A percentile compares a stretch with the other conserved stretches of the same genome.
Conservation (phyloP, 495 filamentous ascomycete species). For the Choiromyces venosus region DNA sequence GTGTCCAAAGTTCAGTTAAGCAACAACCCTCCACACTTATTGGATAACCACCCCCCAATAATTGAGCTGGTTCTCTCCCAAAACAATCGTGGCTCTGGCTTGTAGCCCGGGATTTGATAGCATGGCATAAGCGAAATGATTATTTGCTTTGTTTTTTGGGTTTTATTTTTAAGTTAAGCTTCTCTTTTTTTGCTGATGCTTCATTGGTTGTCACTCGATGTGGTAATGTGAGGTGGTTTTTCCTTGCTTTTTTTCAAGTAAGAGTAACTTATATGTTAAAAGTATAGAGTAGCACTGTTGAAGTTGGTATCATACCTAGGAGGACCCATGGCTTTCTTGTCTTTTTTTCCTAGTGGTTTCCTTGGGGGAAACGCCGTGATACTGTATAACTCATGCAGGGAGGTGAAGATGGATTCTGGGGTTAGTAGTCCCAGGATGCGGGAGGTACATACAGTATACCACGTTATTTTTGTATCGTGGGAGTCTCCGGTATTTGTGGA, state of each 20-base stretch:
- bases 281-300: no score
- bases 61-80: slow-evolving; percentile 27
- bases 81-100: neutral
- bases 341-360: no score
- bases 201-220: neutral
- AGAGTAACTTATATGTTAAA: neutral
- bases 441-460: neutral
- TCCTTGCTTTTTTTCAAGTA: neutral
- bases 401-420: neutral
- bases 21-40: slow-evolving; percentile 4
- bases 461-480: neutral
- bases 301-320: no score
- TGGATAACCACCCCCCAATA: neutral
- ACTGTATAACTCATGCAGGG: neutral
- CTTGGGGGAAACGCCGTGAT: no score
- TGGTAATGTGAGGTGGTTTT: neutral
- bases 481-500: no score
- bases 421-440: neutral
- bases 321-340: no score
- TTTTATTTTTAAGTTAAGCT: neutral
- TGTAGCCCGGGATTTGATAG: neutral
- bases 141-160: neutral
- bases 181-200: neutral
- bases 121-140: neutral
- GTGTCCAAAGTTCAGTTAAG: neutral